Evolutionary conservation across 768 basidiomycete species (phyloP), one percentile per base, ranked within the genome.

Genomic region (Lactifluus subvellereus): DNA sequence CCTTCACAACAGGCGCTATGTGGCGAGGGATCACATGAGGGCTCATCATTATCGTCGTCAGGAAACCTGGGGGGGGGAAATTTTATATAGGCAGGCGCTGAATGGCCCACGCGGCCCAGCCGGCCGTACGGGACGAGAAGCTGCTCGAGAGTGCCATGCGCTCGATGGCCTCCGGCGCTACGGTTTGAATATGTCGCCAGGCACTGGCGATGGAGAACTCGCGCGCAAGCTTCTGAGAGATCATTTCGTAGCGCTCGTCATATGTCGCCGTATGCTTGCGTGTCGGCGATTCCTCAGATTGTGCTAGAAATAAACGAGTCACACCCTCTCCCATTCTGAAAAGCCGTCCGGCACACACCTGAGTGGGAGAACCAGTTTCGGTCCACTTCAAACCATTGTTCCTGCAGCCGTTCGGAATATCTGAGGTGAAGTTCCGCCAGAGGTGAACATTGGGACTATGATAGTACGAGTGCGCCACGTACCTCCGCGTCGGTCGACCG

Each of bases 351-450:
- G 16, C 33, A 38, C 61, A 9, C 18, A 66, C 65, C 61, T 32
- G 65, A 58, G 37, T 63, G 49, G 6, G 67, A 68, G 2, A 67
- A 57, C 49, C 67, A 59, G 10, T 68, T 40, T 30, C 61, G 32
- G 59, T 68, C 67, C 2, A 62, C 53, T 14, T 63, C 54, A 30
- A 68, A 68, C 67, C 67, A 68, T 42, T 68, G 61, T 18, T 68
- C 65, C 37, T 58, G 59, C 4, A 55, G 30, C 6, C 67, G 59
- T n/a, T 68, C 67, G 4, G 67, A 68, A 38, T 66, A 68, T 33
- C 67, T 68, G 40, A 14, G 27, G 13, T 37, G 22, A 27, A 20
- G 7, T 30, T 7, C 42, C 20, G 14, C 18, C 8, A 18, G 8
- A 20, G 2, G 20, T 48, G 37, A 54, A 40, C 20, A 38, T 16